phyloP scores from a whole-genome alignment of 2,329 filamentous ascomycete genomes.

The Geoglossum cookeanum region DNA sequence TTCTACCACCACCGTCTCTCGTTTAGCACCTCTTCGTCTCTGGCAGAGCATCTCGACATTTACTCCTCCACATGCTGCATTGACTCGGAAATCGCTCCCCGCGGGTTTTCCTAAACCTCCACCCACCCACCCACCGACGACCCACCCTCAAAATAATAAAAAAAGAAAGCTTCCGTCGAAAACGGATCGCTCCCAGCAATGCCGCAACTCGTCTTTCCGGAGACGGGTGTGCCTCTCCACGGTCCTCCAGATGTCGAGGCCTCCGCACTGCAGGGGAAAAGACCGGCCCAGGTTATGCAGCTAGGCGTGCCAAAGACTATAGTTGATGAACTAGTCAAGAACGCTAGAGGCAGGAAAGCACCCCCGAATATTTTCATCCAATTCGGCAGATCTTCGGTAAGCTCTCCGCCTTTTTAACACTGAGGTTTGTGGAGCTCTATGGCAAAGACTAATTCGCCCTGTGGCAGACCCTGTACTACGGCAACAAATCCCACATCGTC shows the following conservation, averaged over 20 bases:
- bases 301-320: conserved; percentile 25
- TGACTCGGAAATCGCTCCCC: not conserved
- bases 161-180: not conserved
- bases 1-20: not conserved
- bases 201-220: conserved; percentile 9
- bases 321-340: conserved; percentile 26
- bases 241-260: conserved; percentile 2
- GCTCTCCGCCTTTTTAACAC: not conserved
- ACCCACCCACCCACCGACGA: not conserved
- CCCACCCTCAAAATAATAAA: not conserved
- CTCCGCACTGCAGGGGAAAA: conserved; percentile 3
- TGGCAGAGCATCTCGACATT: not conserved
- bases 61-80: not conserved
- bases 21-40: not conserved
- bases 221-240: not conserved
- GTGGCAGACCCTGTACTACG: conserved; percentile 34
- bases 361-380: conserved; percentile 20
- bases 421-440: not conserved
- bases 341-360: conserved; percentile 22
- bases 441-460: conserved; percentile 6
- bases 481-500: conserved; percentile 35
- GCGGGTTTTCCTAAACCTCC: not conserved
- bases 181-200: conserved; percentile 6
- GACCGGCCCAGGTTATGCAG: conserved; percentile 25
- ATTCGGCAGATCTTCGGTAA: conserved; percentile 21